Conservation (phyloP, 1,284 basidiomycete genomes). For the Rhodotorula sp. region DNA sequence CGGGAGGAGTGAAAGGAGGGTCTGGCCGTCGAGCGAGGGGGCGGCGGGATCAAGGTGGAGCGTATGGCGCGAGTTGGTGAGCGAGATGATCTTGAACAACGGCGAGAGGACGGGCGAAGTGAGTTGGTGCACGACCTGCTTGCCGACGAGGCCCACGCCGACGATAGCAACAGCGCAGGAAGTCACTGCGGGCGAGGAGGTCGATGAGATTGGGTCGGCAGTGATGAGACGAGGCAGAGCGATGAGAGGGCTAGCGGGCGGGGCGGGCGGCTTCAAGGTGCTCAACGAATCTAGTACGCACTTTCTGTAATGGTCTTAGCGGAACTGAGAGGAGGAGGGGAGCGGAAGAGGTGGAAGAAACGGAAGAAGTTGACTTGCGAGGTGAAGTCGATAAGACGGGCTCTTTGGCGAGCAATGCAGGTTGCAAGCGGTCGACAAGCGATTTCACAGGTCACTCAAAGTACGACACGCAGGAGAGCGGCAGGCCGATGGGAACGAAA, state of each 20-base stretch:
- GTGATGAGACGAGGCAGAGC: neutral
- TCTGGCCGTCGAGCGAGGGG: conserved; percentile 29
- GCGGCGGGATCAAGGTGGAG: conserved; percentile 32
- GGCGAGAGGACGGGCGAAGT: conserved; percentile 62
- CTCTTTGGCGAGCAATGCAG: neutral
- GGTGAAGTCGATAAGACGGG: neutral
- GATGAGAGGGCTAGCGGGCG: neutral
- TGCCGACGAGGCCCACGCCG: conserved; percentile 83
- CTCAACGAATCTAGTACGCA: neutral
- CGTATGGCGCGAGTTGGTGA: conserved; percentile 65
- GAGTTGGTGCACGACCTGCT: conserved; percentile 76
- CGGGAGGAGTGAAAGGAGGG: conserved; percentile 40
- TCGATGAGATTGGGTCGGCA: neutral
- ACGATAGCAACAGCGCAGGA: conserved; percentile 47
- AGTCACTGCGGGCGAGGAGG: conserved; percentile 1
- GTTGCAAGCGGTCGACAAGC: too few relatives aligned
- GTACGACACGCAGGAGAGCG: too few relatives aligned
- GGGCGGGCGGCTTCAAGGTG: neutral
- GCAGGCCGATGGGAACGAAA: too few relatives aligned
- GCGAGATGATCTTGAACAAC: conserved; percentile 65
- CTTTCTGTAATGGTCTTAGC: neutral
- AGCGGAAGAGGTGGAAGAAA: neutral
- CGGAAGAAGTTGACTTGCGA: too few relatives aligned
- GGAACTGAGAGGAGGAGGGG: neutral
- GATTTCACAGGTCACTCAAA: too few relatives aligned